Evolutionary conservation across 1,139 yeast genomes (phyloP).

Genomic region (Diutina scorzettiae): DNA sequence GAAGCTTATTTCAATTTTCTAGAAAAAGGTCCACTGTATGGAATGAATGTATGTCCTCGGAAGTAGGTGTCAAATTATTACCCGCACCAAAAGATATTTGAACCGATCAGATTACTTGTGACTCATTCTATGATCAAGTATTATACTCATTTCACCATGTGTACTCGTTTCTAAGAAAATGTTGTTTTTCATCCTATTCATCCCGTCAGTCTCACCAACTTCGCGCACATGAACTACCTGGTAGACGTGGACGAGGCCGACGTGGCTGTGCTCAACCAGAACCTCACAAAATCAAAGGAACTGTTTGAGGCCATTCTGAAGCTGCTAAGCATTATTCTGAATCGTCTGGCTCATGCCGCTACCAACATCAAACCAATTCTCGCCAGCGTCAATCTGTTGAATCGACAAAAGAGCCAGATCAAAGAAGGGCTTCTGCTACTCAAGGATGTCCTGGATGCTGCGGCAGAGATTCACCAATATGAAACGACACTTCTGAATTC

Average conservation of each 20-base stretch:
- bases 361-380: constrained; percentile 61
- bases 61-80: too few relatives aligned
- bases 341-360: constrained; percentile 51
- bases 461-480: constrained; percentile 43
- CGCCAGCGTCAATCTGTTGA: constrained; percentile 46
- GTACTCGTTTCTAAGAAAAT: too few relatives aligned
- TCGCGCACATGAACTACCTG: neutral
- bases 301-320: constrained; percentile 44
- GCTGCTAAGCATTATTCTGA: constrained; percentile 44
- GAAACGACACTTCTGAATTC: constrained; percentile 31
- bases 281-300: constrained; percentile 45
- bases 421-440: constrained; percentile 50
- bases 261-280: constrained; percentile 69
- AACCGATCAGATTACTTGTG: too few relatives aligned
- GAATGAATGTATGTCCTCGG: too few relatives aligned
- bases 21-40: too few relatives aligned
- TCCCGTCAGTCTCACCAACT: too few relatives aligned
- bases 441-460: constrained; percentile 52
- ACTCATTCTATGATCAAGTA: too few relatives aligned
- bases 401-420: constrained; percentile 44
- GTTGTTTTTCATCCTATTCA: too few relatives aligned
- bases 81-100: too few relatives aligned
- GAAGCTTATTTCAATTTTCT: too few relatives aligned
- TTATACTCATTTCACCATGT: too few relatives aligned
- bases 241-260: constrained; percentile 60